Evolutionary conservation across 257 asterid species (phyloP), one percentile per base, ranked within the genome.

Genomic region (Salvia splendens): DNA sequence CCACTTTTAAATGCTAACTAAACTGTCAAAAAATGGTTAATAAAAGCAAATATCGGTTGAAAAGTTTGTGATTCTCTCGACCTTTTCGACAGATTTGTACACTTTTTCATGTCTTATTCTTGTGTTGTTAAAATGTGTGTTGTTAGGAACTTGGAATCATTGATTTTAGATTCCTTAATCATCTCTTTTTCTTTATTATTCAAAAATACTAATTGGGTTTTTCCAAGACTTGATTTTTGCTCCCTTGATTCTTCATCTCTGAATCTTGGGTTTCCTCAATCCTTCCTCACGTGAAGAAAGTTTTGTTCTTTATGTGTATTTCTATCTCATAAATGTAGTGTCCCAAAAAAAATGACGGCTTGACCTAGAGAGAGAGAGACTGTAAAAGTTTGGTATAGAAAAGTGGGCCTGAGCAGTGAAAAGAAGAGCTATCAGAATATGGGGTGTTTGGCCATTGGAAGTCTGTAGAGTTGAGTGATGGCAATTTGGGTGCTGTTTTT

Each of bases 321-420:
- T 15, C 28, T 24, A 1, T 59, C 42, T 38, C 45, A 24, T 24
- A 24, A 24, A 1, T 24, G 30, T 24, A 24, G 30, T 1, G 30
- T 24, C 4, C 30, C 54, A 14, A 48, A 3, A 53, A 30, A 55
- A 55, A 30, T 24, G 60, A 28, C 62, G 43, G 62, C 62, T 52
- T 16, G 3, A 16, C 15, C 17, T 5, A 42, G 16, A 11, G 40
- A 30, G 61, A 12, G 61, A 11, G 61, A 30, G 40, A 78, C 69
- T 72, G 86, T 63, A 67, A 64, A 69, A 61, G 61, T 75, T 57
- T 15, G 80, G 82, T 71, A 62, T 68, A 66, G 36, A 40, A 7
- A 2, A 8, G 84, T 83, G 86, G 89, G 87, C 80, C 87, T 62
- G 45, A 45, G 73, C 73, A 75, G 88, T 80, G 58, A 80, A 83